Conservation (phyloP, 2,329 filamentous ascomycete genomes). For the Diaporthe destruens region DNA sequence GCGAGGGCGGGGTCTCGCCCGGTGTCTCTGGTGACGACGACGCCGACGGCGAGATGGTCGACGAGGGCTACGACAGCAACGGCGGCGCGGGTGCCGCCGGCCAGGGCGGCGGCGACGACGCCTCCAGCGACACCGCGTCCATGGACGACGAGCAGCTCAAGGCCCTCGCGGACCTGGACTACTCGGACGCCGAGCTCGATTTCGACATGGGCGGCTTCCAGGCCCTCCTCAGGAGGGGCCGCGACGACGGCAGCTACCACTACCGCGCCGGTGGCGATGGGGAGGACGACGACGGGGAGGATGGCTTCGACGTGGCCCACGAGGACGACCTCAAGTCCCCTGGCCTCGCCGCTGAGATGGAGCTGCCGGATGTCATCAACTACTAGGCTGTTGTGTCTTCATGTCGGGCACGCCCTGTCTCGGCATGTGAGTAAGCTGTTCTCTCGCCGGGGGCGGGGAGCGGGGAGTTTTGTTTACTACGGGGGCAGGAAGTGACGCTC, state of each 20-base stretch:
- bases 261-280: neutral
- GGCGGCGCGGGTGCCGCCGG: neutral
- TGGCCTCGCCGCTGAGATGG: constrained; percentile 5
- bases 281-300: neutral
- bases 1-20: too few species aligned
- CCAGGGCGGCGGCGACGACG: neutral
- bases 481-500: neutral
- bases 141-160: constrained; percentile 38
- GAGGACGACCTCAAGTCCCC: constrained; percentile 13
- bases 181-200: constrained; percentile 31
- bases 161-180: constrained; percentile 39
- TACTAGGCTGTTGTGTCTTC: neutral
- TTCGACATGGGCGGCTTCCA: constrained; percentile 34
- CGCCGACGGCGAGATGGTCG: neutral
- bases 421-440: neutral
- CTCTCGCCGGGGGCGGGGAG: neutral
- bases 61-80: neutral
- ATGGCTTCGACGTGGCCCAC: constrained; percentile 9
- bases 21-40: neutral
- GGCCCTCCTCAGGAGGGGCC: constrained; percentile 26
- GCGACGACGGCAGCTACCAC: constrained; percentile 14
- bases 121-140: constrained; percentile 4
- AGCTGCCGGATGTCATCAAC: constrained; percentile 26
- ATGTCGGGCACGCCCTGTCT: neutral
- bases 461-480: neutral